Evolutionary conservation across 1,139 yeast genomes (phyloP), one percentile per base, ranked within the genome.

Genomic region (Blastobotrys indianensis): DNA sequence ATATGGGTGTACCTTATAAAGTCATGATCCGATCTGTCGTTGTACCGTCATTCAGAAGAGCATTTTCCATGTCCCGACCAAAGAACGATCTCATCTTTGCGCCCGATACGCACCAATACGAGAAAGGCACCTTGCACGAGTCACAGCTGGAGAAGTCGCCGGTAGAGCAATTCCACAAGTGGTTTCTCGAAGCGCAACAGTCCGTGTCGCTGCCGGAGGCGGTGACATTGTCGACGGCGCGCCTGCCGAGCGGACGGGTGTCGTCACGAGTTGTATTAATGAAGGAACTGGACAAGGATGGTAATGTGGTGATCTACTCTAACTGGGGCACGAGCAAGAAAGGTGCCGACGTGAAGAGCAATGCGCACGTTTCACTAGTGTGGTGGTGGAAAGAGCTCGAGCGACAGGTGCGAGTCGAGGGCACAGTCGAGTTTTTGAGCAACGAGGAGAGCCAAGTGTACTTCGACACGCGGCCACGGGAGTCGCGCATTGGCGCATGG

Each of bases 401-500:
- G 67, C 79, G 97, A 54, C 97, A 88, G 66, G 95, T 92, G 6
- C 75, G 98, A 53, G 82, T 92, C 10, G 98, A 92, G 65, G 98
- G 98, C 32, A 56, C 70, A 10, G 81, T 87, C 60, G 94, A 85
- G 63, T 77, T 75, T 52, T 84, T 90, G 31, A 71, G 79, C 30
- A 73, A 81, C 50, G 90, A 84, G 56, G 86, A 85, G 34, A 77
- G 88, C 8, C 80, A 82, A 56, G 73, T 82, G 46, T 92, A 92
- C 66, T 92, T 79, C 66, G 75, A 78, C 46, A 84, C 95, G 1
- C 75, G 98, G 59, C 97, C 98, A 32, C 74, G 95, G 51, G 97
- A 94, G 4, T 85, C 95, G 17, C 80, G 85, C 61, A 80, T 92
- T 51, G 97, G 98, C 20, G 98, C 98, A 0, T 90, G 97, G 96